Percentiles rank a stretch among this genome's conserved stretches.
Evolutionary conservation across 176 grass and related monocot genomes (phyloP).

Genomic region (Oryza nivara): DNA sequence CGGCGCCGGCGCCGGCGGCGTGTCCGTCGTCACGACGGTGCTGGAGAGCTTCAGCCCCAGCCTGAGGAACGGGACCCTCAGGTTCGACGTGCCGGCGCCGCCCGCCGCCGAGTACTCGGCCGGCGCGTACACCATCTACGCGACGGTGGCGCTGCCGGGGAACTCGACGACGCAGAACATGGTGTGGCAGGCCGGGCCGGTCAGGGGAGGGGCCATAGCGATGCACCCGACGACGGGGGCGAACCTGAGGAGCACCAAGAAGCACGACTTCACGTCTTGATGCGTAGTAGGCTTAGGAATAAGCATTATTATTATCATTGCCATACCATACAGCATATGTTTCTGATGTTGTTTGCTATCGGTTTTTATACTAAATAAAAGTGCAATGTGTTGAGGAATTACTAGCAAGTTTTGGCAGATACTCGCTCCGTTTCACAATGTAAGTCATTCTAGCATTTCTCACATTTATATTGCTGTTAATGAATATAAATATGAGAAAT

Average conservation of each 20-base stretch:
- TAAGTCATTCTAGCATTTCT: too few relatives aligned
- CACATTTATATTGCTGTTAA: too few relatives aligned
- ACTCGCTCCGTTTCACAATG: too few relatives aligned
- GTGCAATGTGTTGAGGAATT: not conserved
- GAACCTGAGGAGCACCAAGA: constrained; percentile 37
- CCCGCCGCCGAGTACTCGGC: constrained; percentile 53
- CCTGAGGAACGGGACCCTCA: constrained; percentile 52
- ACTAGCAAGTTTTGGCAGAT: too few relatives aligned
- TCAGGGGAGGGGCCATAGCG: constrained; percentile 32
- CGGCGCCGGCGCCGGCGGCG: constrained; percentile 29
- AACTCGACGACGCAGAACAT: constrained; percentile 63
- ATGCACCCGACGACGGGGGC: constrained; percentile 33
- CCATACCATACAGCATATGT: not conserved
- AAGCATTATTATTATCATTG: not conserved
- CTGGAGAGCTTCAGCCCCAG: constrained; percentile 38
- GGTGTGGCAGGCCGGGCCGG: constrained; percentile 73
- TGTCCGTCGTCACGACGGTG: constrained; percentile 42
- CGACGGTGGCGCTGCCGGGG: constrained; percentile 55
- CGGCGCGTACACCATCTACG: constrained; percentile 73
- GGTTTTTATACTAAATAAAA: constrained; percentile 4
- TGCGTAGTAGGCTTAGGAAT: constrained; percentile 11
- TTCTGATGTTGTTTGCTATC: not conserved
- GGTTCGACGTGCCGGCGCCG: constrained; percentile 52
- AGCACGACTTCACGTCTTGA: constrained; percentile 52
- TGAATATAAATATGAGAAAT: too few relatives aligned